Evolutionary conservation across 2,329 filamentous ascomycete genomes (phyloP).

Genomic region (Plectosphaerella cucumerina): DNA sequence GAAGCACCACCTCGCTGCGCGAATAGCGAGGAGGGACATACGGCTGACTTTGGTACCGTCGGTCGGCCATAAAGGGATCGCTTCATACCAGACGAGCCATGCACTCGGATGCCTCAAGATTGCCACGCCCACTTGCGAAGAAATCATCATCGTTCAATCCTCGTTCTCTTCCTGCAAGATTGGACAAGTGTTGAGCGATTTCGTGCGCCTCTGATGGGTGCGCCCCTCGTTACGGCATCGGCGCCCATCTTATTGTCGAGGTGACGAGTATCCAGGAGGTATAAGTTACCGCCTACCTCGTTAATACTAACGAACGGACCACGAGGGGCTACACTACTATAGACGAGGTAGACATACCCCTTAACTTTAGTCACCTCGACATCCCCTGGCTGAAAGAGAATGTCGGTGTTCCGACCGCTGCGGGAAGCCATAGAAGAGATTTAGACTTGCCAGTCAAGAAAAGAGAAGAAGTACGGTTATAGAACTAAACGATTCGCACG

Average conservation of each 20-base stretch:
- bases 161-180: too few relatives aligned
- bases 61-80: too few relatives aligned
- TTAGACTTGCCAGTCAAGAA: neutral
- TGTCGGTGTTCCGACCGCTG: neutral
- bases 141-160: too few relatives aligned
- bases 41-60: too few relatives aligned
- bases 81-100: too few relatives aligned
- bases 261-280: neutral
- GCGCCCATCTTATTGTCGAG: neutral
- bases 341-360: neutral
- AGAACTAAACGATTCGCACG: conserved; percentile 81
- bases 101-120: too few relatives aligned
- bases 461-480: neutral
- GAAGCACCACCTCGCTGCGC: too few relatives aligned
- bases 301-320: neutral
- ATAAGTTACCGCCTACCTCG: neutral
- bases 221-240: neutral
- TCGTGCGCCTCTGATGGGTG: neutral
- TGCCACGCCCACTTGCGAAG: too few relatives aligned
- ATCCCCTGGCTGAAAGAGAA: neutral
- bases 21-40: too few relatives aligned
- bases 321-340: neutral
- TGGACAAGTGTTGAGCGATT: too few relatives aligned
- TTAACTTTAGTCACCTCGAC: neutral
- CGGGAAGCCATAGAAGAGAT: neutral